Percentiles rank a stretch among this genome's conserved stretches.
Evolutionary conservation across 192 early-diverging fungal genomes (phyloP).

Genomic region (Gonapodya prolifera): DNA sequence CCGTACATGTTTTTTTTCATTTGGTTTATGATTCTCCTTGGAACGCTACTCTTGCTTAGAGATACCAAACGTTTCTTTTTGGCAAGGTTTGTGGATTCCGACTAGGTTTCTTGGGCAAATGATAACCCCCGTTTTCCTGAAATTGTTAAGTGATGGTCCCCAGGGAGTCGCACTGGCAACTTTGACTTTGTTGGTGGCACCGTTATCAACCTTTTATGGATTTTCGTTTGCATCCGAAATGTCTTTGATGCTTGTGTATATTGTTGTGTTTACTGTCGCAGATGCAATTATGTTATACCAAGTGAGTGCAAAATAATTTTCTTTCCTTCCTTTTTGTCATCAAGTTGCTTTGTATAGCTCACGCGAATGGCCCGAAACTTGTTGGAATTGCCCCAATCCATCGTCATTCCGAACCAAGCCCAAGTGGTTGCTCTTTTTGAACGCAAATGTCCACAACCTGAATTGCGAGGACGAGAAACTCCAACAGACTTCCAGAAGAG

Average conservation of each 20-base stretch:
- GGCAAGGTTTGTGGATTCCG: neutral
- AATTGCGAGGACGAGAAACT: neutral
- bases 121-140: no score
- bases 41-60: neutral
- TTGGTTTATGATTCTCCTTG: neutral
- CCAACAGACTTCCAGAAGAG: neutral
- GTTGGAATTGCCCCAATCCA: neutral
- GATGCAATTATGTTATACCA: neutral
- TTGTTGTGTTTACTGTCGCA: neutral
- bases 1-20: neutral
- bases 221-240: neutral
- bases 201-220: neutral
- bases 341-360: neutral
- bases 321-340: neutral
- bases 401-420: neutral
- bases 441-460: neutral
- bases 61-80: neutral
- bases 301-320: neutral
- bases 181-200: neutral
- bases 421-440: neutral
- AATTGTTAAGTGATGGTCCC: neutral
- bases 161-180: neutral
- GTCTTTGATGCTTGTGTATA: neutral
- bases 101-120: no score
- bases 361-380: neutral